Conservation (phyloP, 2,329 filamentous ascomycete species). For the Aspergillus sp. region DNA sequence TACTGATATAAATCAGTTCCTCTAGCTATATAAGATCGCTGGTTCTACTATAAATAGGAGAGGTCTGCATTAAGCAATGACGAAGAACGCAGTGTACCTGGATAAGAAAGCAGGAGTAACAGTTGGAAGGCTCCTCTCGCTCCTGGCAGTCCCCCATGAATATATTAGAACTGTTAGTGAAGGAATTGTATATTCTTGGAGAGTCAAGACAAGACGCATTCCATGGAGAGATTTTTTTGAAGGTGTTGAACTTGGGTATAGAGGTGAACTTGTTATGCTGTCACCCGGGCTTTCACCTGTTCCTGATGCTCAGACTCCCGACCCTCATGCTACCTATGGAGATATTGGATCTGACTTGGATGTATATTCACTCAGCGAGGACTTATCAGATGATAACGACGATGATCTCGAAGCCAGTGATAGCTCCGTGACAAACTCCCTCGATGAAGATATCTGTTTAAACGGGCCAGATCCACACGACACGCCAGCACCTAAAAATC, state of each 20-base stretch:
- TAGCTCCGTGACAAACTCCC: neutral
- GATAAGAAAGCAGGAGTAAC: slow-evolving; percentile 18
- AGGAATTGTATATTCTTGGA: slow-evolving; percentile 24
- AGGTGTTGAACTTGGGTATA: slow-evolving; percentile 16
- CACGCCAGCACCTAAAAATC: neutral
- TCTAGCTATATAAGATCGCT: slow-evolving; percentile 27
- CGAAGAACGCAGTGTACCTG: slow-evolving; percentile 4
- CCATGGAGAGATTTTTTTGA: slow-evolving; percentile 14
- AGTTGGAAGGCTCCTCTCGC: slow-evolving; percentile 24
- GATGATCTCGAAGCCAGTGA: neutral
- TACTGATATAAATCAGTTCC: slow-evolving; percentile 22
- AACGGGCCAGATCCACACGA: neutral
- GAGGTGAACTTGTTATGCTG: neutral
- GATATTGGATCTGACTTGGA: neutral
- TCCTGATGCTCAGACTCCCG: neutral
- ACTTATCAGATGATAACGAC: neutral
- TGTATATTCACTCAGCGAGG: neutral
- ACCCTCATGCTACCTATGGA: neutral
- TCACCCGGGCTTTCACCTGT: neutral
- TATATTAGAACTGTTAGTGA: slow-evolving; percentile 23
- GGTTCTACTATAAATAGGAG: neutral
- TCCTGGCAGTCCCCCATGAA: slow-evolving; percentile 22
- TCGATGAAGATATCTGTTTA: neutral
- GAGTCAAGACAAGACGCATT: slow-evolving; percentile 13
- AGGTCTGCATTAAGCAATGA: slow-evolving; percentile 17